Evolutionary conservation across 1,139 yeast species (phyloP).

Genomic region (Hansenula anomala): DNA sequence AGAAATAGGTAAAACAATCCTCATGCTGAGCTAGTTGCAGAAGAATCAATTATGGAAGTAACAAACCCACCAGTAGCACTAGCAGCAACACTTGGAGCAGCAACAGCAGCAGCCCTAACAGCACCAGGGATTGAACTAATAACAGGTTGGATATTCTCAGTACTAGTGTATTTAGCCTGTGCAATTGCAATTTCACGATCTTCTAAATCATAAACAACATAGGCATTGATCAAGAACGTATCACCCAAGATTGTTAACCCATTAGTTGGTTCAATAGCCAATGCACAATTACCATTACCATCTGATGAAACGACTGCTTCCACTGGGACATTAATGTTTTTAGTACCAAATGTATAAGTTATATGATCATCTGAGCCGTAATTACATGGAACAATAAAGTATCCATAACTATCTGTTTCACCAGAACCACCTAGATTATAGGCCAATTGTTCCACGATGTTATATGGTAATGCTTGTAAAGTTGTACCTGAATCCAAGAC

Average conservation of each 20-base stretch:
- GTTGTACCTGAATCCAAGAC: neutral
- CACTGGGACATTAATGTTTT: neutral
- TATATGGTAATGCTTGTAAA: neutral
- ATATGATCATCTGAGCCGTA: neutral
- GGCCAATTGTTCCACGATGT: neutral
- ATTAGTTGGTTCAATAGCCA: conserved; percentile 28
- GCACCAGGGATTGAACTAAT: conserved; percentile 43
- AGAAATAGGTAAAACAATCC: too few relatives aligned
- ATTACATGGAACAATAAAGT: neutral
- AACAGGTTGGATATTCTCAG: conserved; percentile 41
- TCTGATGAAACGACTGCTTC: neutral
- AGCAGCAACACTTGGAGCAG: neutral
- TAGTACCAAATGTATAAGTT: neutral
- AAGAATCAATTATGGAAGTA: neutral
- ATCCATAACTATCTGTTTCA: neutral
- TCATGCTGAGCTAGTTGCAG: too few relatives aligned
- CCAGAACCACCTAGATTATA: neutral
- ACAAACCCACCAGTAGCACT: neutral
- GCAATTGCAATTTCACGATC: conserved; percentile 63
- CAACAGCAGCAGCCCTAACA: conserved; percentile 26
- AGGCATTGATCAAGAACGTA: conserved; percentile 66
- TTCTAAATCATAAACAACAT: conserved; percentile 75
- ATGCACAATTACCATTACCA: conserved; percentile 25
- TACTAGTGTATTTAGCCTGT: conserved; percentile 40
- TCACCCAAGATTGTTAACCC: conserved; percentile 56